These are phyloP conservation scores for Sarocladium oryzae DNA, from an alignment of 2,329 filamentous ascomycete species.

Conservation along the genomic window DNA sequence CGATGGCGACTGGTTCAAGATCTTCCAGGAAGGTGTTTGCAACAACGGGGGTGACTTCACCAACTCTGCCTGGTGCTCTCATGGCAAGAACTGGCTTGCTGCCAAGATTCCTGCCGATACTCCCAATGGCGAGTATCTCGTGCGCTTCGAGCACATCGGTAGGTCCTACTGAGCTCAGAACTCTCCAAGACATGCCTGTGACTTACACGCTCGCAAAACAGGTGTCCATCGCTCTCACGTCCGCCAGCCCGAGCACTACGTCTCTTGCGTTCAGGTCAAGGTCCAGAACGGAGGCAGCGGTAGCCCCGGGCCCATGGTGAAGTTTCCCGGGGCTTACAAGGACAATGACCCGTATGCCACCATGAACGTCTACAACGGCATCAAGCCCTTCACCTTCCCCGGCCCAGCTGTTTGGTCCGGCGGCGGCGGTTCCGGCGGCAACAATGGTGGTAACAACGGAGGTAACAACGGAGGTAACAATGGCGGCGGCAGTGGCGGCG, in stretches of 20 bases:
- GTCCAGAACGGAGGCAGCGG: constrained; percentile 15
- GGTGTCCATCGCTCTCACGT: constrained; percentile 7
- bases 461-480: neutral
- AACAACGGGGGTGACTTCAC: constrained; percentile 15
- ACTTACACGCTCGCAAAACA: neutral
- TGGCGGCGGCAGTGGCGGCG: neutral
- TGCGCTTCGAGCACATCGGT: constrained; percentile 28
- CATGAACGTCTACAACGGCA: constrained; percentile 18
- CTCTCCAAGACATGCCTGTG: neutral
- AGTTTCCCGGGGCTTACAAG: constrained; percentile 25
- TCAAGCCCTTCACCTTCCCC: constrained; percentile 14
- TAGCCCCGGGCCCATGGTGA: constrained; percentile 17
- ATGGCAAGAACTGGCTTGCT: constrained; percentile 18
- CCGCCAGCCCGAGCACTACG: constrained; percentile 11
- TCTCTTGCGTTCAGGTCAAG: constrained; percentile 18
- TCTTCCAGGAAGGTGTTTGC: constrained; percentile 17
- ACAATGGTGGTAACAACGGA: neutral
- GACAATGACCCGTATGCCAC: constrained; percentile 18
- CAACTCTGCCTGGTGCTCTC: constrained; percentile 17
- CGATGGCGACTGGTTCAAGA: constrained; percentile 16
- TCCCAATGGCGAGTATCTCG: constrained; percentile 30
- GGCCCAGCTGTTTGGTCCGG: constrained; percentile 12
- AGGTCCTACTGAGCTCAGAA: neutral
- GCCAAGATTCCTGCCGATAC: constrained; percentile 26
- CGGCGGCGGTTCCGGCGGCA: neutral